Evolutionary conservation across 2,329 filamentous ascomycete species (phyloP), one percentile per base, ranked within the genome.

Genomic region (Nemania sp.): DNA sequence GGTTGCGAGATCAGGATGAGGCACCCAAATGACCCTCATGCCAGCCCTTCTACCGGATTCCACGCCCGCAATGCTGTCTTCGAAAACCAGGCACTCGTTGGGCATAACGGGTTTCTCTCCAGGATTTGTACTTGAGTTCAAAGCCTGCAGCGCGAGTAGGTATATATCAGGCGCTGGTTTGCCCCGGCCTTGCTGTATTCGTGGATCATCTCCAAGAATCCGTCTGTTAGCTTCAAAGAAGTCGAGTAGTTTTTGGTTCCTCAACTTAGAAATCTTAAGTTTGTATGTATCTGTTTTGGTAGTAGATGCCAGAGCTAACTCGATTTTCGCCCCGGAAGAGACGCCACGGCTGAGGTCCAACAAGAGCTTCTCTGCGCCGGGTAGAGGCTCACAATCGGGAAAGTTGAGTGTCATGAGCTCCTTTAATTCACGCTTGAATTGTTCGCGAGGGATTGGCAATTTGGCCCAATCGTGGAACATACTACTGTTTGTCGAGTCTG

Each of bases 161-260:
- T 92, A 93, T 56, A 93, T 92, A 75, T 93, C 90, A 3, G 90
- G 91, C 11, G 90, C 84, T 1, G 91, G 91, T 77, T 93, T 93
- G 2, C 90, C 89, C 27, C 89, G 78, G 0, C 90, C 90, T n/a
- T 80, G 76, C 0, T 84, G 83, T 67, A 93, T 89, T 13, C 90
- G 81, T 2, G 82, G 79, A 71, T 93, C 90, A 73, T 93, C 90
- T 1, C 90, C 91, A 1, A 91, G 77, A 0, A 93, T 84, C 10
- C 84, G 81, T 65, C 88, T 84, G 2, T 84, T 79, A 10, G 82
- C 73, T 7, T 85, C 82, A 72, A 92, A 90, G 7, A 73, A 67
- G 63, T 72, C 61, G 20, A 78, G 71, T 1, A 79, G 62, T 45
- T 73, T 73, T 15, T 70, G 66, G 1, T 71, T 74, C 57, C 71